A percentile compares a stretch with the other conserved stretches of the same genome.
Evolutionary conservation across 2,329 filamentous ascomycete genomes (phyloP).

Genomic region (Fusarium buxicola): DNA sequence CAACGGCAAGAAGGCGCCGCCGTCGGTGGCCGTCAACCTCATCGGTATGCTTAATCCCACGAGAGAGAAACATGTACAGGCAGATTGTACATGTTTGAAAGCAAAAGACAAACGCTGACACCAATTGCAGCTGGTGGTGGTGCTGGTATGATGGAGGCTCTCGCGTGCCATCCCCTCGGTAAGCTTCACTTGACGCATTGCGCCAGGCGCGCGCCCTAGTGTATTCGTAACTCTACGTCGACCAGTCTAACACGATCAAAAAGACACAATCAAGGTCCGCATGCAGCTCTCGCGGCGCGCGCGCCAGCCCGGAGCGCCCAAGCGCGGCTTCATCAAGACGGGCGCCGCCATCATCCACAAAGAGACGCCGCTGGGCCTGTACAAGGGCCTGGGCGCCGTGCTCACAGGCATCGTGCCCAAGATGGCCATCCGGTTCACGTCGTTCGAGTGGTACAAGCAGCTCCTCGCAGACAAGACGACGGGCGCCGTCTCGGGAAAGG

Average conservation of each 20-base stretch:
- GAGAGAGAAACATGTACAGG: not conserved
- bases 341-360: slow-evolving; percentile 87
- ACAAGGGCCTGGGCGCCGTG: slow-evolving; percentile 98
- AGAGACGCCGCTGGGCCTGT: slow-evolving; percentile 92
- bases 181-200: slow-evolving; percentile 48
- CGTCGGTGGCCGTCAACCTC: slow-evolving; percentile 89
- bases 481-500: slow-evolving; percentile 74
- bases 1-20: slow-evolving; percentile 73
- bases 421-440: slow-evolving; percentile 99
- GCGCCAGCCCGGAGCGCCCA: slow-evolving; percentile 82
- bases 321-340: slow-evolving; percentile 88
- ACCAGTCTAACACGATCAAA: slow-evolving; percentile 12
- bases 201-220: slow-evolving; percentile 15
- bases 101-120: slow-evolving; percentile 21
- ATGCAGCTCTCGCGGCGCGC: slow-evolving; percentile 97
- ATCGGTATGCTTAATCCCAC: slow-evolving; percentile 72
- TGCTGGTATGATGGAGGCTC: slow-evolving; percentile 99
- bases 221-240: not conserved
- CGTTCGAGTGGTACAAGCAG: slow-evolving; percentile 96
- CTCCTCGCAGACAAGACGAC: slow-evolving; percentile 75
- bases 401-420: slow-evolving; percentile 97
- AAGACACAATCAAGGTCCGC: slow-evolving; percentile 97
- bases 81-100: not conserved
- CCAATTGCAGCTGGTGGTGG: slow-evolving; percentile 82
- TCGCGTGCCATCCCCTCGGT: slow-evolving; percentile 95